Conservation (phyloP, 2,329 filamentous ascomycete species). For the Cadophora luteo-olivacea region DNA sequence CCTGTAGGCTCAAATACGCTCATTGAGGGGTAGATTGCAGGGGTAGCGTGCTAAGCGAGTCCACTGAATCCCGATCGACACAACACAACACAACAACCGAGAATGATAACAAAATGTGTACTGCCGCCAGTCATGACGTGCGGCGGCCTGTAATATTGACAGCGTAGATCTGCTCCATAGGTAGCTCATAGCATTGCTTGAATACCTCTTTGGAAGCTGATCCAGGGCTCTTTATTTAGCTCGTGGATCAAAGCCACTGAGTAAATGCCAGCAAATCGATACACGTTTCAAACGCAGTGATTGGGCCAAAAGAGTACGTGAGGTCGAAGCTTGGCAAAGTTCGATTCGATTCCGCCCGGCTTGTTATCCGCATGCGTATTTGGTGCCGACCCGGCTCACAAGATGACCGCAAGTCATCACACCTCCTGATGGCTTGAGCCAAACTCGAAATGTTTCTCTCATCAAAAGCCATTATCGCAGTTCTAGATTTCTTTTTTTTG, state of each 20-base stretch:
- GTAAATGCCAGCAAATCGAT: neutral
- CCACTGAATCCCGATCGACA: no score
- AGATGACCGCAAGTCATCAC: neutral
- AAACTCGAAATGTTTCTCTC: neutral
- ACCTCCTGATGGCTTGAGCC: neutral
- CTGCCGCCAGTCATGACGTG: no score
- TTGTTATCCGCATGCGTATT: neutral
- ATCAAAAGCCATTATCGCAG: neutral
- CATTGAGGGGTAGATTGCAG: no score
- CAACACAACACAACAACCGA: no score
- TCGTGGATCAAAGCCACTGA: neutral
- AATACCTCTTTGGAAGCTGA: no score
- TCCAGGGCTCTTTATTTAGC: neutral
- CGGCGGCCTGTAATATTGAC: no score
- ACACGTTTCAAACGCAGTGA: no score
- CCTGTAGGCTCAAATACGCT: no score
- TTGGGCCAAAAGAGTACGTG: neutral
- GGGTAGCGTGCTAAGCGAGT: no score
- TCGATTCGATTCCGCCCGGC: neutral
- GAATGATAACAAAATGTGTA: no score
- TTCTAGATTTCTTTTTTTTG: neutral
- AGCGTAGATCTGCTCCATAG: no score
- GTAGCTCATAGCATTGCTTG: neutral
- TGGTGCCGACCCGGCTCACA: neutral
- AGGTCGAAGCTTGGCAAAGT: neutral